Base-by-base conservation (phyloP, 768 basidiomycete genomes). In the Calvatia gigantea region DNA sequence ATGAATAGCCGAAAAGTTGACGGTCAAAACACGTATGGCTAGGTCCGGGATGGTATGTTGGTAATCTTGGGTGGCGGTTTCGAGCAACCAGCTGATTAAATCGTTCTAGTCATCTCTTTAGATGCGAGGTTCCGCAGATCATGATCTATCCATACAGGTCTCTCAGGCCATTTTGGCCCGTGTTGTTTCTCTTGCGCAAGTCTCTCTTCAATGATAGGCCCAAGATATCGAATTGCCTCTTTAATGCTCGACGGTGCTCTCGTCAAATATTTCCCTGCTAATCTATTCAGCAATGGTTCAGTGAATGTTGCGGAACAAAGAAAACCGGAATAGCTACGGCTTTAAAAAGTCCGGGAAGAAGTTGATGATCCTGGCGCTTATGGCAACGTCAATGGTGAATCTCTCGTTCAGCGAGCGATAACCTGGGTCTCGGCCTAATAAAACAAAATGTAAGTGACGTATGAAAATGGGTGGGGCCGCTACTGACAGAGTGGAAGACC, bases 1-100 rank as follows among this genome's bases (percentile, higher is more conserved):
- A 55, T 80, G 78, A 25, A 69, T 73, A 3, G 74, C 66, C 0
- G 71, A 73, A 39, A 77, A 70, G 61, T 78, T 79, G 38, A 75
- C 51, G 11, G 65, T 57, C 25, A 78, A 65, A 1, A 78, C 42
- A 12, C 70, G 65, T 27, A 59, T 61, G 0, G 62, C 62, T 7
- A 76, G 57, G 2, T 67, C 64, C 1, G 61, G 49, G 0, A 66
- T 51, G 1, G 65, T 68, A n/a, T 62, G 60, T 14, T 69, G 63
- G 28, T 67, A 64, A 1, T 59, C 57, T 4, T 57, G 58, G 4
- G 67, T 58, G 0, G 74, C 67, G 1, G 61, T 64, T 31, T 78
- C 73, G 28, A 77, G 58, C 27, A 76, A 57, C 76, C 76, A 77
- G 23, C 64, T 64, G 7, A 79, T 54, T 8, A 75, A 25, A 53